Conservation (phyloP, 441 rosid species). For the Hura crepitans region DNA sequence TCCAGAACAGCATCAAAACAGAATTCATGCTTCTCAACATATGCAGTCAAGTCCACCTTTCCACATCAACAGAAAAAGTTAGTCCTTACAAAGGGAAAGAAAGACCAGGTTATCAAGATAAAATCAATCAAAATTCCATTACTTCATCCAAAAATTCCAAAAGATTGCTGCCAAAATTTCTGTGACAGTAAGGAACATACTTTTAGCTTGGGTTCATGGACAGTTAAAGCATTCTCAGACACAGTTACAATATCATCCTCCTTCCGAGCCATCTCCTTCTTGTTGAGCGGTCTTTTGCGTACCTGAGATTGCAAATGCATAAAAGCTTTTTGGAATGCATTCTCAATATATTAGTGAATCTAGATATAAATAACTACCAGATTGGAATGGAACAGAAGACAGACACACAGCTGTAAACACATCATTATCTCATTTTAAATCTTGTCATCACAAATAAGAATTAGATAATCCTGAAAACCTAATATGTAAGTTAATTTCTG, state of each 20-base stretch:
- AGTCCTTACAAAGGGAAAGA: constrained; percentile 12
- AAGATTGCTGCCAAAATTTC: neutral
- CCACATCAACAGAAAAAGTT: constrained; percentile 29
- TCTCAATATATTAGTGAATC: neutral
- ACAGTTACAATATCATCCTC: constrained; percentile 92
- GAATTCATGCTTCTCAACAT: constrained; percentile 93
- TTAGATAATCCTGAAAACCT: neutral
- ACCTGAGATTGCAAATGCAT: constrained; percentile 43
- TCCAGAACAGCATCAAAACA: constrained; percentile 97
- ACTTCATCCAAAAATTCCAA: constrained; percentile 5
- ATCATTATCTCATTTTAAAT: neutral
- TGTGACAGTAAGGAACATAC: constrained; percentile 40
- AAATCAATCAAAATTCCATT: neutral
- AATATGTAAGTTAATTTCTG: neutral
- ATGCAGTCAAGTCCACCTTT: constrained; percentile 99
- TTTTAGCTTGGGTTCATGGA: constrained; percentile 96
- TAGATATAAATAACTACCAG: neutral
- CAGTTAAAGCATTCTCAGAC: constrained; percentile 61
- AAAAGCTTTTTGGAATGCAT: constrained; percentile 7
- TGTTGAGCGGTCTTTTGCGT: constrained; percentile 93
- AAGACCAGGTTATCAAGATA: constrained; percentile 5
- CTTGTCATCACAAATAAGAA: neutral
- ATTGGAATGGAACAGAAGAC: neutral
- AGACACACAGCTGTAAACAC: neutral
- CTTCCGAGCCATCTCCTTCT: constrained; percentile 77